phyloP scores from a whole-genome alignment of 2,329 filamentous ascomycete species.

The Aspergillus pseudoglaucus region DNA sequence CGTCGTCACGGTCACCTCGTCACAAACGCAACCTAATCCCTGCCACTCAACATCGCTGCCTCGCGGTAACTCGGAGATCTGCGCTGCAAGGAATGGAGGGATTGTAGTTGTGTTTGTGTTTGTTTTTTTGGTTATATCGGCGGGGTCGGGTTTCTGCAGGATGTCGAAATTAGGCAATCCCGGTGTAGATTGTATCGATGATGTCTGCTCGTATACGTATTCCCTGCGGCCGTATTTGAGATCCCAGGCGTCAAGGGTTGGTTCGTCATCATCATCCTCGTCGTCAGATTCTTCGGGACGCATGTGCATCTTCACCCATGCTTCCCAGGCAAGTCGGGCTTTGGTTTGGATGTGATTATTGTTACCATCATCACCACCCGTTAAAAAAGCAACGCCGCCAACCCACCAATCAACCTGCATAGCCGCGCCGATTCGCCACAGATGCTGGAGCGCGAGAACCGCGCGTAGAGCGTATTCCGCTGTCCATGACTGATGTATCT shows the following conservation, averaged over 20 bases:
- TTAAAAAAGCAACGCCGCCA: constrained; percentile 68
- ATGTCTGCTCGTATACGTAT: constrained; percentile 32
- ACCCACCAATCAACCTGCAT: constrained; percentile 69
- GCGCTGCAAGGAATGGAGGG: constrained; percentile 66
- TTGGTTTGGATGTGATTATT: constrained; percentile 20
- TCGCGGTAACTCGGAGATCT: constrained; percentile 71
- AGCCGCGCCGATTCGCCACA: constrained; percentile 72
- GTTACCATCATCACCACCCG: constrained; percentile 24
- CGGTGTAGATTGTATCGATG: constrained; percentile 1
- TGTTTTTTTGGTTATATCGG: not conserved
- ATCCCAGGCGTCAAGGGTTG: constrained; percentile 43
- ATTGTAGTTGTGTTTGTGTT: constrained; percentile 19
- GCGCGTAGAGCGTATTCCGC: constrained; percentile 53
- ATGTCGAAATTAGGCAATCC: constrained; percentile 22
- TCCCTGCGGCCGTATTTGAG: constrained; percentile 51
- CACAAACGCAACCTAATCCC: constrained; percentile 52
- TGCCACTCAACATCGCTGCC: constrained; percentile 78
- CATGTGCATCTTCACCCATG: constrained; percentile 41
- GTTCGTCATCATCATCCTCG: constrained; percentile 45
- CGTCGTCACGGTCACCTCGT: constrained; percentile 17
- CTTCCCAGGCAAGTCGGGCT: constrained; percentile 33
- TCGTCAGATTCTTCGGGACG: constrained; percentile 20
- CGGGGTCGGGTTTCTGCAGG: constrained; percentile 4
- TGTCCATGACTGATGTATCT: constrained; percentile 10
- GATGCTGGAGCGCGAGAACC: constrained; percentile 74